Evolutionary conservation across 768 basidiomycete species (phyloP).

Genomic region (Tephrocybe sp.): DNA sequence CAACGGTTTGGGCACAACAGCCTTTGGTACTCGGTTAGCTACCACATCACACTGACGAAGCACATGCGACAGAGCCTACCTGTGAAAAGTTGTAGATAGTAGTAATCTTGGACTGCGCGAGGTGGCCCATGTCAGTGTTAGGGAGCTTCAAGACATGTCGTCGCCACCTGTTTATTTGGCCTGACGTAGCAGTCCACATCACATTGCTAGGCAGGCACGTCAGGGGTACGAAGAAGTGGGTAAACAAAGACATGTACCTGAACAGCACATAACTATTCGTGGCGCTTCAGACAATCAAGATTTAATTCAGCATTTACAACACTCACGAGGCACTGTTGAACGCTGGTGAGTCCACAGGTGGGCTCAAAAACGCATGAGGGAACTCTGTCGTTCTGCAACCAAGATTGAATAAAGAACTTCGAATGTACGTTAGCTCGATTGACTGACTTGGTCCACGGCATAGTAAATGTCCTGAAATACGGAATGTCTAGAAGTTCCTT

Average conservation of each 20-base stretch:
- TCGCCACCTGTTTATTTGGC: constrained; percentile 68
- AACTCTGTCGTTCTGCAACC: constrained; percentile 49
- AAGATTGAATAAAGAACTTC: background rate
- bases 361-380: constrained; percentile 62
- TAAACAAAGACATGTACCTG: constrained; percentile 32
- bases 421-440: background rate
- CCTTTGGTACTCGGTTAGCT: constrained; percentile 21
- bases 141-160: constrained; percentile 44
- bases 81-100: constrained; percentile 71
- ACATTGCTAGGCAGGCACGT: constrained; percentile 37
- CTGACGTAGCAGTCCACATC: constrained; percentile 63
- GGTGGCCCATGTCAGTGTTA: constrained; percentile 57
- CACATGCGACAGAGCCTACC: constrained; percentile 21
- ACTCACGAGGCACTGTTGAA: constrained; percentile 60
- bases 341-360: constrained; percentile 59
- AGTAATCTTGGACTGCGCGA: constrained; percentile 56
- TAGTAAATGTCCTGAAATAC: constrained; percentile 63
- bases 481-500: constrained; percentile 43
- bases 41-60: background rate
- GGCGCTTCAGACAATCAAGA: background rate
- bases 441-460: constrained; percentile 56
- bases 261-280: constrained; percentile 52
- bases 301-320: background rate
- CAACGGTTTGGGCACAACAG: constrained; percentile 66
- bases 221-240: background rate